Evolutionary conservation across 148 eudicot species (phyloP).

Genomic region (Cornus kousa): DNA sequence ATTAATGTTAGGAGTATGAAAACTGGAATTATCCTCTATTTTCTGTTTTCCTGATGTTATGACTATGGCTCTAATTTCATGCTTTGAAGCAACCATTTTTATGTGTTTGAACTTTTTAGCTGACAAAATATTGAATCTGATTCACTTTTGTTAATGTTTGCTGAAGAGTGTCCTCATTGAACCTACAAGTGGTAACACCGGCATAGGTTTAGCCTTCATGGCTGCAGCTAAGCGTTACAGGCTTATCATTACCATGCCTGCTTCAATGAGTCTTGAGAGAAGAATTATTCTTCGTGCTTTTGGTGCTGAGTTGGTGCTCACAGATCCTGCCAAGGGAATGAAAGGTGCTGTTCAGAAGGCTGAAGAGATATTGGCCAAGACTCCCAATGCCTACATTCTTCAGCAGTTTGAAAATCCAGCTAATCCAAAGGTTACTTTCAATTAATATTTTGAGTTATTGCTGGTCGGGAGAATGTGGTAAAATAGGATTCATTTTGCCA

Average conservation of each 20-base stretch:
- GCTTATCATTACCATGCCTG: constrained; percentile 80
- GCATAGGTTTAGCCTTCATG: constrained; percentile 83
- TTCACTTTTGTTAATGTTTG: constrained; percentile 11
- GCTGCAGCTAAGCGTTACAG: constrained; percentile 88
- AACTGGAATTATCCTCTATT: background rate
- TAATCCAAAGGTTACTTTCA: constrained; percentile 61
- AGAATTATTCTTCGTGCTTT: constrained; percentile 76
- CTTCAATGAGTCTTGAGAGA: constrained; percentile 83
- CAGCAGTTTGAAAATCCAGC: constrained; percentile 89
- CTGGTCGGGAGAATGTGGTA: background rate
- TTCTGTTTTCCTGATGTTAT: background rate
- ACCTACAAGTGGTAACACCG: constrained; percentile 90
- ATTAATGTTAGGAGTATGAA: background rate
- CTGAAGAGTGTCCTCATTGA: constrained; percentile 75
- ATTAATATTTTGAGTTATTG: background rate
- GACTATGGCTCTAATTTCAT: background rate
- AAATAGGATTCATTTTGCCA: no score
- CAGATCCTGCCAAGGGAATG: constrained; percentile 78
- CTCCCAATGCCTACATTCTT: constrained; percentile 69
- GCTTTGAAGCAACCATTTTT: background rate
- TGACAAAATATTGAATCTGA: background rate
- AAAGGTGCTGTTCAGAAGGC: constrained; percentile 78
- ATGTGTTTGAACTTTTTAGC: background rate
- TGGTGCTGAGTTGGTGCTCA: constrained; percentile 76
- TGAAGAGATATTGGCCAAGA: constrained; percentile 68